Base-by-base conservation (phyloP, 2,329 filamentous ascomycete species). In the Sordariomycetes sp. region DNA sequence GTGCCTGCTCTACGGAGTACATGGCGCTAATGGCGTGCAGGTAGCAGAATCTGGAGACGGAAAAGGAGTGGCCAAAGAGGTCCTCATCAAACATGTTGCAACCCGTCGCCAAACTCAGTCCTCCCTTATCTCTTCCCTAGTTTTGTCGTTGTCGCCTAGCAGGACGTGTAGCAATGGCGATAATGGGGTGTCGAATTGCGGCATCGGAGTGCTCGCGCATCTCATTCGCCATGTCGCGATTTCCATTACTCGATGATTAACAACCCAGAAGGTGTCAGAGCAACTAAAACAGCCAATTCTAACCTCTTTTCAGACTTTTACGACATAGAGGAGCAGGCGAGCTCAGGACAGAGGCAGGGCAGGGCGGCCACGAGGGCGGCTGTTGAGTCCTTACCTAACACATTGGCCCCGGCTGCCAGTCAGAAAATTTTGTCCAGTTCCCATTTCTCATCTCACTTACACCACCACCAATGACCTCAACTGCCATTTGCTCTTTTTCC, bases 341-440 rank as follows among this genome's bases (percentile, higher is more conserved):
- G 25, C 10, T 14, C 23, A 25, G 11, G n/a, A n/a, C n/a, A n/a
- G n/a, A n/a, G 8, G n/a, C 8, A 33, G 19, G n/a, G 17, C 16
- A 21, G 16, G n/a, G 32, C 16, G 10, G 15, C 20, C 25, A n/a
- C 33, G 16, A 24, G 10, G 17, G 21, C 33, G 15, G 21, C n/a
- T 9, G 16, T 8, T 28, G n/a, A 14, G 12, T 4, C 20, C 20
- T 57, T 57, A 57, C 46, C 53, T 57, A 57, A 57, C 53, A 53
- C 42, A 49, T 53, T 55, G 47, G 43, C 41, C 37, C 38, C 27
- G 38, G 42, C 53, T 50, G 51, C 54, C 54, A 57, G 51, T 56
- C 51, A 55, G 48, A 55, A 51, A 20, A 40, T 53, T 54, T 54
- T 48, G 39, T 36, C 30, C 33, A 45, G 40, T 57, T 49, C 49